Conservation (phyloP, 345 rosid genomes). For the Euphorbia peplus region DNA sequence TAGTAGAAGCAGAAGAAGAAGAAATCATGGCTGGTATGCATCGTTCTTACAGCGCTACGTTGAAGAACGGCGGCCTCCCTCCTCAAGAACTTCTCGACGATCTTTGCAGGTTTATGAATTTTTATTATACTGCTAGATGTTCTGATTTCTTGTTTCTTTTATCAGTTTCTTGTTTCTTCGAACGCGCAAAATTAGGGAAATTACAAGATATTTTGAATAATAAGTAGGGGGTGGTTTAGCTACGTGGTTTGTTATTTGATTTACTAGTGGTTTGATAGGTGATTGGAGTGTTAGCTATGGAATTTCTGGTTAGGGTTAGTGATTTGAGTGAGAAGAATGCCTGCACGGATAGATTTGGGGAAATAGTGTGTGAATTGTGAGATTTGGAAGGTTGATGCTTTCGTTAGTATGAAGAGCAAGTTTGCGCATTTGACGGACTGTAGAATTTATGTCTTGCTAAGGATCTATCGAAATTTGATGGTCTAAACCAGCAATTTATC, state of each 20-base stretch:
- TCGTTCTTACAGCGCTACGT: conserved; percentile 65
- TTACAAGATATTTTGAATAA: no score
- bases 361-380: not conserved
- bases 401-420: not conserved
- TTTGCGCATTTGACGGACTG: not conserved
- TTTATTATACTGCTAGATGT: not conserved
- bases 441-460: not conserved
- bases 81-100: conserved; percentile 98
- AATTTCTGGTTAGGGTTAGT: not conserved
- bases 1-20: no score
- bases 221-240: no score
- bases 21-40: conserved; percentile 56
- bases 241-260: not conserved
- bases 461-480: not conserved
- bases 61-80: conserved; percentile 82
- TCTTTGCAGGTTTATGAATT: conserved; percentile 74
- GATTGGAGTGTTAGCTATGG: not conserved
- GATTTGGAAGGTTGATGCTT: not conserved
- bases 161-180: not conserved
- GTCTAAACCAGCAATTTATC: not conserved
- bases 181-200: no score
- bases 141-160: not conserved
- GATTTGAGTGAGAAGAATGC: not conserved
- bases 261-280: no score
- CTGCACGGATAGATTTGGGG: not conserved